Evolutionary conservation across 208 protist genomes (phyloP).

Genomic region (Trypanosoma caninum): DNA sequence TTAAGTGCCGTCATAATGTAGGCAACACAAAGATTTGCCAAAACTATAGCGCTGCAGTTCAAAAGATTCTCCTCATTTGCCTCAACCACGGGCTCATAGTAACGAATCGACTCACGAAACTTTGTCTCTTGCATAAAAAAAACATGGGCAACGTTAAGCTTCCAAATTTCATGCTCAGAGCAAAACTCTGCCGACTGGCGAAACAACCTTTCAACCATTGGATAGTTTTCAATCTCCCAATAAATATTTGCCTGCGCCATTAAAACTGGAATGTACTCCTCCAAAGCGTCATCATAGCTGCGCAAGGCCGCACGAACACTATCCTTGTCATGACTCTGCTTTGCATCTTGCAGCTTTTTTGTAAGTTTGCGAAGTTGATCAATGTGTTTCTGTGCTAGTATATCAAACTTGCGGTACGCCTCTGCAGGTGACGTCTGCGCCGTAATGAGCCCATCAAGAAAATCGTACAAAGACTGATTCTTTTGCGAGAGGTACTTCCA

Average conservation of each 20-base stretch:
- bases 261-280: constrained; percentile 96
- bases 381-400: constrained; percentile 93
- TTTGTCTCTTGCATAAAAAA: constrained; percentile 98
- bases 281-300: constrained; percentile 92
- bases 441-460: constrained; percentile 94
- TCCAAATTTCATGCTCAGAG: constrained; percentile 96
- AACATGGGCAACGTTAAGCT: constrained; percentile 96
- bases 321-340: constrained; percentile 84
- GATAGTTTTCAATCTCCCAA: constrained; percentile 97
- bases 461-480: constrained; percentile 93
- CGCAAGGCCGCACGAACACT: constrained; percentile 78
- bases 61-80: constrained; percentile 92
- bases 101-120: constrained; percentile 95
- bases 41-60: constrained; percentile 93
- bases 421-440: constrained; percentile 94
- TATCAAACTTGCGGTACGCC: constrained; percentile 96
- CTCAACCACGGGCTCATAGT: constrained; percentile 96
- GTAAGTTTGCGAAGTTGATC: constrained; percentile 93
- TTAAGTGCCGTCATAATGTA: constrained; percentile 97
- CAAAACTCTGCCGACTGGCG: constrained; percentile 95
- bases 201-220: constrained; percentile 94
- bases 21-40: constrained; percentile 97
- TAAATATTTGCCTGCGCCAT: constrained; percentile 97
- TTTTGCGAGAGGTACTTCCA: constrained; percentile 93
- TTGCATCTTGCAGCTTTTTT: constrained; percentile 94